Conservation (phyloP, 352 stramenopile genomes). For the Phytophthora meadii region DNA sequence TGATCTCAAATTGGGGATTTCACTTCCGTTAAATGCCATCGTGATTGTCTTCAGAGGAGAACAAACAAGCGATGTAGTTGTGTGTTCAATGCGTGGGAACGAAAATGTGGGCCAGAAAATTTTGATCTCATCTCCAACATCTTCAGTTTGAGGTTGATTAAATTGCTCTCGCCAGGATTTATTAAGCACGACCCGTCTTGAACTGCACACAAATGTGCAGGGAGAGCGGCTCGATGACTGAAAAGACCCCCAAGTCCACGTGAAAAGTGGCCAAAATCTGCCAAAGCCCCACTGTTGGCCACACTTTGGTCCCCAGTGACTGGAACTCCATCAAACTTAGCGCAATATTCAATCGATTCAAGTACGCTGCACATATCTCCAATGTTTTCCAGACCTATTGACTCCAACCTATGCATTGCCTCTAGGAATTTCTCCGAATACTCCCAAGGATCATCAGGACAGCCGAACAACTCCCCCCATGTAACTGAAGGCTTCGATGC, state of each 20-base stretch:
- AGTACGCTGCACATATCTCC: not conserved
- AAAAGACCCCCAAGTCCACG: not conserved
- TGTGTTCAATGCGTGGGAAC: not conserved
- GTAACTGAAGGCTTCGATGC: not conserved
- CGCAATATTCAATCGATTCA: conserved; percentile 1
- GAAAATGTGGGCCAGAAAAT: not conserved
- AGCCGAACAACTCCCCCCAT: not conserved
- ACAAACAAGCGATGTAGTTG: not conserved
- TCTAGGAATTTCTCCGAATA: not conserved
- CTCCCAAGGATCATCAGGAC: not conserved
- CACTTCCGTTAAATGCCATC: not conserved
- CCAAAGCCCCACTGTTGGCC: not conserved
- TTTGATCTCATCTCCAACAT: not conserved
- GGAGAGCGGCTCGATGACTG: not conserved
- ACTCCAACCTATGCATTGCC: not conserved
- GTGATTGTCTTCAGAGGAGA: not conserved
- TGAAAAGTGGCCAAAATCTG: not conserved
- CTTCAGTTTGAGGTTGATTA: not conserved
- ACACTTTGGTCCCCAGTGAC: not conserved
- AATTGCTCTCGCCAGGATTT: not conserved
- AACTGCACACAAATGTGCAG: not conserved
- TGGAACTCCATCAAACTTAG: not conserved
- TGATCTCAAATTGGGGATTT: not conserved
- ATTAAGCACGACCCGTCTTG: not conserved
- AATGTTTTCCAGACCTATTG: not conserved